Conservation (phyloP, 129 eudicot species). For the Dittrichia graveolens region DNA sequence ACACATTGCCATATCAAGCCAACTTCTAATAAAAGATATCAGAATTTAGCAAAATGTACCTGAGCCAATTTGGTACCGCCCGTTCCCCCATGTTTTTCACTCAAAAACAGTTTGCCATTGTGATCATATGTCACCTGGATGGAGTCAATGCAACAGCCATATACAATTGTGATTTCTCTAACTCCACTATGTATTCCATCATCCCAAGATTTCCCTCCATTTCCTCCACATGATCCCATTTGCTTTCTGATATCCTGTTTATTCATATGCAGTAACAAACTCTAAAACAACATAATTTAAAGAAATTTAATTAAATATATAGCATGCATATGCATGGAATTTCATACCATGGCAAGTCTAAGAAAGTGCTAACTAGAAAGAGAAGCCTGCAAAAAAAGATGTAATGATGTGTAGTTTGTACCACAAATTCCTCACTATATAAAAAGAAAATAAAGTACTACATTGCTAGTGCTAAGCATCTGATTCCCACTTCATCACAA, state of each 20-base stretch:
- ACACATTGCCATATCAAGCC: background rate
- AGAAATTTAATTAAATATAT: background rate
- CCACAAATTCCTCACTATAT: background rate
- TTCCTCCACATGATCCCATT: slow-evolving; percentile 74
- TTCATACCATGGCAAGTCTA: slow-evolving; percentile 35
- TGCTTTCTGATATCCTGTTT: slow-evolving; percentile 27
- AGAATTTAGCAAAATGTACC: slow-evolving; percentile 33
- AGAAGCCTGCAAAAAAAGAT: background rate
- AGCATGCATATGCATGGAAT: background rate
- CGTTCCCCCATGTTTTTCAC: slow-evolving; percentile 62
- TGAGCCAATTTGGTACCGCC: slow-evolving; percentile 55
- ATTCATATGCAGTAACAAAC: background rate
- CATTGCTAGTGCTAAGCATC: background rate
- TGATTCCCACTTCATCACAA: background rate
- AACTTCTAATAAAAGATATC: background rate
- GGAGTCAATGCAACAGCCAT: slow-evolving; percentile 64
- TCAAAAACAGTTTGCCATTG: slow-evolving; percentile 45
- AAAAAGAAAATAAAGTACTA: slow-evolving; percentile 18
- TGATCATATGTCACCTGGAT: slow-evolving; percentile 54
- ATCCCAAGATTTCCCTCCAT: slow-evolving; percentile 58
- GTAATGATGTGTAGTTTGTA: background rate
- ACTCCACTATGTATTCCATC: slow-evolving; percentile 58
- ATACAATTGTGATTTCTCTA: slow-evolving; percentile 54
- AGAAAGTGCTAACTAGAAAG: background rate
- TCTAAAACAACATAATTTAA: background rate